A percentile compares a stretch with the other conserved stretches of the same genome.
Evolutionary conservation across 768 basidiomycete genomes (phyloP).

Genomic region (Cyclocybe cylindracea): DNA sequence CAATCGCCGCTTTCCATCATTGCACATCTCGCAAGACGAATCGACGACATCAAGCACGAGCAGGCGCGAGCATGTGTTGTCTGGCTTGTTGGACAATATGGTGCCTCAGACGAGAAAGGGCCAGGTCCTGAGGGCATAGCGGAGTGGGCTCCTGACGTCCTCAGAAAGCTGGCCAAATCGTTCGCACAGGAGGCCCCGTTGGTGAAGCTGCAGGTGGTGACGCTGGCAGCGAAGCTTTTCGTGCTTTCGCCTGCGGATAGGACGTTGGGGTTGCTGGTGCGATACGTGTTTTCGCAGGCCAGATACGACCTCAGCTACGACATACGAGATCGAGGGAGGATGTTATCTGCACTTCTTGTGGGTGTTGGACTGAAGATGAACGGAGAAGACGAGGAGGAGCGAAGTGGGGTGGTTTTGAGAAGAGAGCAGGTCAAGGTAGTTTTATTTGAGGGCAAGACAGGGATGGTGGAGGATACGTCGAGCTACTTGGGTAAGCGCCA

Average conservation of each 20-base stretch:
- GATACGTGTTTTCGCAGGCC: slow-evolving; percentile 81
- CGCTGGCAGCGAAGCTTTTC: slow-evolving; percentile 84
- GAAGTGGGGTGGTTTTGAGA: slow-evolving; percentile 75
- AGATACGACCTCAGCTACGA: slow-evolving; percentile 89
- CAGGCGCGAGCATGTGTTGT: slow-evolving; percentile 85
- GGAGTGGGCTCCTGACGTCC: slow-evolving; percentile 86
- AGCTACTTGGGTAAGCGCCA: slow-evolving; percentile 28
- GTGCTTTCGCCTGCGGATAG: slow-evolving; percentile 60
- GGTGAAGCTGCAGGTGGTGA: slow-evolving; percentile 84
- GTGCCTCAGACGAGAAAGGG: slow-evolving; percentile 38
- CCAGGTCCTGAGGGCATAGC: slow-evolving; percentile 57
- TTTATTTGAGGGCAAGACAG: slow-evolving; percentile 74
- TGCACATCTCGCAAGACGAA: slow-evolving; percentile 71
- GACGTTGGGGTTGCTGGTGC: slow-evolving; percentile 53
- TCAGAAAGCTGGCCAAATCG: slow-evolving; percentile 75
- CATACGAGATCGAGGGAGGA: slow-evolving; percentile 86
- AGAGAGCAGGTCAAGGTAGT: slow-evolving; percentile 82
- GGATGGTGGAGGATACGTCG: slow-evolving; percentile 40
- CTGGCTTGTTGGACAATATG: slow-evolving; percentile 93
- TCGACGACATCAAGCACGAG: slow-evolving; percentile 79
- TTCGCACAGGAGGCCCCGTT: slow-evolving; percentile 65
- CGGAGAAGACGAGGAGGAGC: slow-evolving; percentile 44
- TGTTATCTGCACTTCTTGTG: slow-evolving; percentile 69
- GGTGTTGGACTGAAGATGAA: slow-evolving; percentile 41
- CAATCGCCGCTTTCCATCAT: slow-evolving; percentile 66